phyloP scores from a whole-genome alignment of 1,139 yeast genomes.

The Lodderomyces elongisporus region DNA sequence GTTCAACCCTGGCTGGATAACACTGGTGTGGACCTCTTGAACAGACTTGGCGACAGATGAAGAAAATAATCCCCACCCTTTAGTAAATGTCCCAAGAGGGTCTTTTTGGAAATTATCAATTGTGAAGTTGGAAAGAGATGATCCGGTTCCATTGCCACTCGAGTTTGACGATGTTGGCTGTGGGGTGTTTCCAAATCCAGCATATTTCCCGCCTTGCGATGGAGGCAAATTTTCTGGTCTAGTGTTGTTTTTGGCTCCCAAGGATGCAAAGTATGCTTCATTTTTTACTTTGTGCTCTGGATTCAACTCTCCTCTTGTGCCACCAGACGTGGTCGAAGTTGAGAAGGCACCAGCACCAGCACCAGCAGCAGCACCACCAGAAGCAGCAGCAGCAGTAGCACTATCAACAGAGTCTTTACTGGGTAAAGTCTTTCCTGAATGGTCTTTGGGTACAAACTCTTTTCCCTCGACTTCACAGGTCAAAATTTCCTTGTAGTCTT shows the following conservation, averaged over 20 bases:
- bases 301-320: constrained; percentile 23
- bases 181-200: constrained; percentile 86
- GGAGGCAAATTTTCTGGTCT: constrained; percentile 84
- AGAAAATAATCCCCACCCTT: constrained; percentile 93
- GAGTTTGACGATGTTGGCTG: constrained; percentile 26
- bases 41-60: constrained; percentile 78
- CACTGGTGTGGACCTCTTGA: constrained; percentile 78
- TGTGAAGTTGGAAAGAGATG: constrained; percentile 50
- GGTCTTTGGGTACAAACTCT: constrained; percentile 65
- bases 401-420: constrained; percentile 11
- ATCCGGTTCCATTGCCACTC: constrained; percentile 18
- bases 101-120: constrained; percentile 76
- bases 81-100: constrained; percentile 81
- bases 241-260: constrained; percentile 67
- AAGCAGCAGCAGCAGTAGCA: constrained; percentile 3
- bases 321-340: constrained; percentile 13
- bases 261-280: constrained; percentile 74
- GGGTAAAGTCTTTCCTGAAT: constrained; percentile 47
- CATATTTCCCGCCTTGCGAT: constrained; percentile 88
- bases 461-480: constrained; percentile 71
- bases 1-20: constrained; percentile 82
- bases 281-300: constrained; percentile 53
- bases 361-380: background rate
- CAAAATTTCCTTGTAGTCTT: constrained; percentile 81
- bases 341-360: constrained; percentile 13